phyloP scores from a whole-genome alignment of 768 basidiomycete genomes.

The Mycena filopes region DNA sequence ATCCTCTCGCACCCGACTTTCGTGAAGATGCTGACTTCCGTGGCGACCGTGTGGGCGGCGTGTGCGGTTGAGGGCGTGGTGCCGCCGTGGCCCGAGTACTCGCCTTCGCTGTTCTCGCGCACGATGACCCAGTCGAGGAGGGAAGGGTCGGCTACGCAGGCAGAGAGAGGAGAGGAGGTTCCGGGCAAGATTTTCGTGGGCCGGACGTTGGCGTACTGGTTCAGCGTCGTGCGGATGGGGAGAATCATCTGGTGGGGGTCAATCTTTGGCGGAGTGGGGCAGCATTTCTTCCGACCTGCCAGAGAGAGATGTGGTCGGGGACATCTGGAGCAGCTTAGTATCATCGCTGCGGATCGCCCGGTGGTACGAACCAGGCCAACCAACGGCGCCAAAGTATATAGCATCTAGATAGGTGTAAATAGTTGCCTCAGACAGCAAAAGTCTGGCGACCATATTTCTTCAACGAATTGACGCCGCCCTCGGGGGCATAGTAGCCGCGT shows the following conservation, averaged over 20 bases:
- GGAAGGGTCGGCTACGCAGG: constrained; percentile 48
- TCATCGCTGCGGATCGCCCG: constrained; percentile 3
- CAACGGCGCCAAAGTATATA: constrained; percentile 61
- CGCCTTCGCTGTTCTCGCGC: constrained; percentile 67
- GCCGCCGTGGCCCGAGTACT: constrained; percentile 62
- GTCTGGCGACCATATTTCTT: constrained; percentile 41
- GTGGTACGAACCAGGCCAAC: constrained; percentile 31
- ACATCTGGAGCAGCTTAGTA: constrained; percentile 40
- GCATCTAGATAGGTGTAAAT: constrained; percentile 40
- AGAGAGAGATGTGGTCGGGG: constrained; percentile 68
- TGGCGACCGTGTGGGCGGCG: constrained; percentile 54
- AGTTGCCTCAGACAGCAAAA: too few relatives aligned
- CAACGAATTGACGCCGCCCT: constrained; percentile 51
- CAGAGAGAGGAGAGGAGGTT: constrained; percentile 57
- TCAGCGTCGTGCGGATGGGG: constrained; percentile 61
- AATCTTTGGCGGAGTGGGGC: neutral
- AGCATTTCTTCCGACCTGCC: constrained; percentile 47
- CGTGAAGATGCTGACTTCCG: constrained; percentile 57
- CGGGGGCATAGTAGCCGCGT: constrained; percentile 59
- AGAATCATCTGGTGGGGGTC: constrained; percentile 41
- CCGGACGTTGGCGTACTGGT: constrained; percentile 63
- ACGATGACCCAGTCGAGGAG: constrained; percentile 64
- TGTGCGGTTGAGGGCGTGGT: constrained; percentile 53
- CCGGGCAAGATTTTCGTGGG: constrained; percentile 61
- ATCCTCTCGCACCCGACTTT: constrained; percentile 60